Evolutionary conservation across 2,329 filamentous ascomycete genomes (phyloP).

Genomic region (Exophiala spinifera): DNA sequence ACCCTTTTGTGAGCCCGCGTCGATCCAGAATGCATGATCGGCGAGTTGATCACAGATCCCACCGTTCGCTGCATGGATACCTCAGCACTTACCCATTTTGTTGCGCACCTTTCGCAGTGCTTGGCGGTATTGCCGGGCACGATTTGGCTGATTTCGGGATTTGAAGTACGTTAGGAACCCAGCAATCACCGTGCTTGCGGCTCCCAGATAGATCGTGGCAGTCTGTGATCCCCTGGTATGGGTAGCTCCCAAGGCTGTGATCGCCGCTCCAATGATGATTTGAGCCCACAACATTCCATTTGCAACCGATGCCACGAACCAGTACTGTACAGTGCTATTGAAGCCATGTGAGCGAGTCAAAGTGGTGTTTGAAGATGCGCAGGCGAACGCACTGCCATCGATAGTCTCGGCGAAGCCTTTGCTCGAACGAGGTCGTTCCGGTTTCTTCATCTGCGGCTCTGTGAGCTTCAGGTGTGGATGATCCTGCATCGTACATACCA

Average conservation of each 20-base stretch:
- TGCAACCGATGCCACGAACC: conserved; percentile 1
- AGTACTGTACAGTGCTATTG: conserved; percentile 3
- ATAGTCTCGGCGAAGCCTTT: not conserved
- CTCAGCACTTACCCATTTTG: not conserved
- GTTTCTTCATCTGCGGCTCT: not conserved
- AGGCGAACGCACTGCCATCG: not conserved
- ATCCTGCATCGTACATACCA: not conserved
- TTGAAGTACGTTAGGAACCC: conserved; percentile 1
- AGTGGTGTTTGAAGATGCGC: not conserved
- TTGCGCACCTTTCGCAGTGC: conserved; percentile 1
- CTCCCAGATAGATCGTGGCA: not conserved
- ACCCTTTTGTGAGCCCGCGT: too few relatives aligned
- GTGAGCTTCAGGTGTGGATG: not conserved
- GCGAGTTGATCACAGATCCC: too few relatives aligned
- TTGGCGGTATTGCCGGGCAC: not conserved
- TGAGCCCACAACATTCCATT: conserved; percentile 13
- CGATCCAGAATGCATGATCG: too few relatives aligned
- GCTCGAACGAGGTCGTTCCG: not conserved
- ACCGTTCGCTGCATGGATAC: too few relatives aligned
- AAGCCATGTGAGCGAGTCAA: not conserved
- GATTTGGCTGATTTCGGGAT: not conserved
- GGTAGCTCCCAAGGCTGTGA: conserved; percentile 6
- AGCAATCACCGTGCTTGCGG: not conserved
- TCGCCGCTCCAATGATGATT: conserved; percentile 11
- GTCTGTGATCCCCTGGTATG: not conserved